Percentiles rank a stretch among this genome's conserved stretches.
phyloP scores from a whole-genome alignment of 352 stramenopile species.

The Globisporangium radiosum region DNA sequence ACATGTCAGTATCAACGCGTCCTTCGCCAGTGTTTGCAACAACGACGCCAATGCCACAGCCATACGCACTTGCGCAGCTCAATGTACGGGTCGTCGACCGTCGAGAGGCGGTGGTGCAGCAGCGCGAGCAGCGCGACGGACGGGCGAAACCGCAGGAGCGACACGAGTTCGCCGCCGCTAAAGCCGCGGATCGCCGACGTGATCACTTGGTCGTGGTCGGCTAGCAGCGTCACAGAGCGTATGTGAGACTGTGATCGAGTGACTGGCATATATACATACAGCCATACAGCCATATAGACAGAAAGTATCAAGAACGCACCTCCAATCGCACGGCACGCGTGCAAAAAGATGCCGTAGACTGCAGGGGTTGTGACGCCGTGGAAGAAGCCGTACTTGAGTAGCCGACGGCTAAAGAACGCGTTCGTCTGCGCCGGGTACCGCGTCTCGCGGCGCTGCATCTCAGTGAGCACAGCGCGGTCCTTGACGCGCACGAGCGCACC shows the following conservation, averaged over 20 bases:
- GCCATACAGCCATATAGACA: background rate
- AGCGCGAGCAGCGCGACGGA: conserved; percentile 74
- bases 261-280: background rate
- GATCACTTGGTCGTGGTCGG: conserved; percentile 73
- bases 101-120: conserved; percentile 59
- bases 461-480: conserved; percentile 38
- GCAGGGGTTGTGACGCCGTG: conserved; percentile 65
- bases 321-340: conserved; percentile 47
- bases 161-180: conserved; percentile 67
- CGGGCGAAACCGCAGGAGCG: conserved; percentile 63
- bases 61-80: conserved; percentile 48
- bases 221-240: conserved; percentile 17
- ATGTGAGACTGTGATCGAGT: background rate
- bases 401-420: conserved; percentile 62
- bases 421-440: conserved; percentile 63
- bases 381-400: conserved; percentile 73
- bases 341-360: conserved; percentile 69
- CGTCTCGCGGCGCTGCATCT: conserved; percentile 63
- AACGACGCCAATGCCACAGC: background rate
- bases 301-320: conserved; percentile 20
- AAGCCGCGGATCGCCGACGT: conserved; percentile 81
- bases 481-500: conserved; percentile 62
- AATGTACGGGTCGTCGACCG: conserved; percentile 66
- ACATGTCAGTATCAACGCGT: background rate
- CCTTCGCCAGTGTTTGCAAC: background rate